phyloP scores from a whole-genome alignment of 2,329 filamentous ascomycete genomes.

The Fusarium oxysporum region DNA sequence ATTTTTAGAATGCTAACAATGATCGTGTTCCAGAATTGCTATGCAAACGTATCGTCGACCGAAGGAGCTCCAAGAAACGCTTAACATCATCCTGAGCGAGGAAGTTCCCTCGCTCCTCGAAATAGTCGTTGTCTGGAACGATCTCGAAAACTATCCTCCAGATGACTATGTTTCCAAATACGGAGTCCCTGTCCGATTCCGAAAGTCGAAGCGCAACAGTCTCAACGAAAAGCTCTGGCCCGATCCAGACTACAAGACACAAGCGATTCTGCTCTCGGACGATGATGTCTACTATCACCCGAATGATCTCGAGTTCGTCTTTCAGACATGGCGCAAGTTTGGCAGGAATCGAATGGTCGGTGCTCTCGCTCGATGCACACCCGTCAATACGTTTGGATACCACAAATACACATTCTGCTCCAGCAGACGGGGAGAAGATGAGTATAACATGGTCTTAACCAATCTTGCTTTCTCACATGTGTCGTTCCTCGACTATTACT shows the following conservation, averaged over 20 bases:
- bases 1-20: not conserved
- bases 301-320: constrained; percentile 54
- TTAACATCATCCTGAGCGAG: constrained; percentile 44
- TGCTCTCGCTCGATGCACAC: constrained; percentile 52
- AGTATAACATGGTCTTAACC: constrained; percentile 54
- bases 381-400: constrained; percentile 38
- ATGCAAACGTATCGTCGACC: constrained; percentile 54
- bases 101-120: constrained; percentile 53
- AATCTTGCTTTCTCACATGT: constrained; percentile 54
- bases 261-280: constrained; percentile 55
- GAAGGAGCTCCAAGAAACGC: constrained; percentile 49
- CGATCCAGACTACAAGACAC: constrained; percentile 51
- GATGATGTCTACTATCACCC: constrained; percentile 56
- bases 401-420: constrained; percentile 52
- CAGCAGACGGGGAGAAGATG: constrained; percentile 38
- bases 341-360: constrained; percentile 51
- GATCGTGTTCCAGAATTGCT: constrained; percentile 47
- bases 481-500: constrained; percentile 54
- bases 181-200: constrained; percentile 51
- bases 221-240: constrained; percentile 54
- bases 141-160: constrained; percentile 48
- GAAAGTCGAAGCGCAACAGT: constrained; percentile 49
- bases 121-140: constrained; percentile 55
- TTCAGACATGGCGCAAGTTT: constrained; percentile 55
- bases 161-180: constrained; percentile 45